phyloP scores from a whole-genome alignment of 129 eudicot genomes.

The Cynara cardunculus region DNA sequence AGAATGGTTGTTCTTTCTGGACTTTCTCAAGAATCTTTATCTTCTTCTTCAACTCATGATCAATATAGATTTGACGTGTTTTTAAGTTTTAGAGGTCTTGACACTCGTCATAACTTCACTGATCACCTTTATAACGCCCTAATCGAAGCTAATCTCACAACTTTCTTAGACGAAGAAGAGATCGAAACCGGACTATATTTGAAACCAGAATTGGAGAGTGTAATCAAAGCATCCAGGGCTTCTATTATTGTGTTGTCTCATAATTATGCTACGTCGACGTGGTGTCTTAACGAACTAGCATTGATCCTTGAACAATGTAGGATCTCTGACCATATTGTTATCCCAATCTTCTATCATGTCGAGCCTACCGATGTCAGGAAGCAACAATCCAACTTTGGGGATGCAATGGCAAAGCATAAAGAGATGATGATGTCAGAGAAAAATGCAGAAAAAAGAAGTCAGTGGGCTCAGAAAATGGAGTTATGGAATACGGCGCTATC shows the following conservation, averaged over 20 bases:
- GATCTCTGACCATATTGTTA: constrained; percentile 12
- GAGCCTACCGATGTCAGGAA: constrained; percentile 18
- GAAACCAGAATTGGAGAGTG: constrained; percentile 20
- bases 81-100: constrained; percentile 21
- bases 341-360: constrained; percentile 21
- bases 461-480: not conserved
- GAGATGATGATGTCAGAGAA: constrained; percentile 1
- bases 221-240: constrained; percentile 4
- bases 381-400: not conserved
- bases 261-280: constrained; percentile 7
- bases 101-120: constrained; percentile 24
- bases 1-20: constrained; percentile 19
- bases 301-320: constrained; percentile 8
- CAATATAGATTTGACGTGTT: not conserved
- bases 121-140: constrained; percentile 19
- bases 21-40: not conserved
- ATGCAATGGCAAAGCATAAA: not conserved
- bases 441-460: not conserved
- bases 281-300: constrained; percentile 22
- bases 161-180: constrained; percentile 24
- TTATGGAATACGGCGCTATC: not conserved
- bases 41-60: not conserved
- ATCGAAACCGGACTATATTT: constrained; percentile 8
- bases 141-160: not conserved
- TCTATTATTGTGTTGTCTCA: constrained; percentile 20